Base-by-base conservation (phyloP, 208 protist genomes). In the Leishmania guyanensis region DNA sequence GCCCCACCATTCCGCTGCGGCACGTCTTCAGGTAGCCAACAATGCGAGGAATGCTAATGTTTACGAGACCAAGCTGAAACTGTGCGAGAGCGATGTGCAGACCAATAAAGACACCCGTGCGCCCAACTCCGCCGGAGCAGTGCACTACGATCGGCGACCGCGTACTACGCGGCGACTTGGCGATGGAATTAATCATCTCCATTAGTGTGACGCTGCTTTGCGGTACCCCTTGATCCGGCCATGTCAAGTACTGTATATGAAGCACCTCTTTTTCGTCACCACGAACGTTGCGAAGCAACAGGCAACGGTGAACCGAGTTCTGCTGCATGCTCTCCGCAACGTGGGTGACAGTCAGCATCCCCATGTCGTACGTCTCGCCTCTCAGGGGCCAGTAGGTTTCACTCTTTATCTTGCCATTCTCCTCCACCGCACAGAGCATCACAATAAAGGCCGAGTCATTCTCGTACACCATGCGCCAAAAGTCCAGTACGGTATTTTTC, bases 381-480 rank as follows among this genome's bases (percentile, higher is more conserved):
- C 78, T 75, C 33, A 77, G 81, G 5, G 92, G 94, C 94, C 94
- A 97, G 86, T 97, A 97, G n/a, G 78, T 84, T 54, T 92, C 89
- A 65, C 90, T 94, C 81, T 97, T 96, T 22, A 83, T 75, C 84
- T 93, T 92, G 78, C 90, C 94, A 66, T 90, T 89, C 75, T 95
- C 94, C 77, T 93, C 78, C 17, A 88, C 80, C 2, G 77, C 85
- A 79, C 92, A 96, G 16, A 98, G 87, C 93, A 97, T 97, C 26
- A 98, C 88, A 75, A 98, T 91, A 56, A 96, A 95, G 43, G 74
- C 76, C 33, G 88, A 81, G 65, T 94, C 84, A 80, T 95, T 89
- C 71, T 98, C 92, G 84, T 91, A 95, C 8, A 97, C 82, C 93
- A 98, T 97, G 64, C 93, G 80, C 96, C 96, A 98, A 86, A 98